Base-by-base conservation (phyloP, 2,329 filamentous ascomycete species). In the Trichoderma citrinoviride region DNA sequence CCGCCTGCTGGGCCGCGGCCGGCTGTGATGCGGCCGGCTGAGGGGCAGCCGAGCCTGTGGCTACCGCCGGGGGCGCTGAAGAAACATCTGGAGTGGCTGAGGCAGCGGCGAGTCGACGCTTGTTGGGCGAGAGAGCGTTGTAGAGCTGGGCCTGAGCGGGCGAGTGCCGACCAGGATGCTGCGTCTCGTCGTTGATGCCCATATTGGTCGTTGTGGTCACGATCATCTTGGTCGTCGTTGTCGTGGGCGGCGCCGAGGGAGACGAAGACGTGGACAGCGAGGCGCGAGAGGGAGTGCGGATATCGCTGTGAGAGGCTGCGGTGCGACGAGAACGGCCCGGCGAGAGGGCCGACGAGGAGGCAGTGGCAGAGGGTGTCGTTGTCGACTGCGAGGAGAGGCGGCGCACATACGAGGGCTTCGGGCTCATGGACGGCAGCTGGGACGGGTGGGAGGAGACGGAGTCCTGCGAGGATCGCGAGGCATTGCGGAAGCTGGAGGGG, bases 401-500 rank as follows among this genome's bases (percentile, higher is more conserved):
- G 5, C 63, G 63, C 66, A 50, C 68, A 58, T 46, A 67, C 66
- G 58, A 65, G 60, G 61, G 65, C 57, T 56, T 56, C 21, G 57
- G 61, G 53, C 60, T 66, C 46, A 63, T n/a, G 41, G 47, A 21
- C 37, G 60, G 57, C 40, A 64, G 57, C 44, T 55, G 64, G 23
- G 52, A 54, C 25, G 43, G 56, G 7, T 41, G 58, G 41, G 64
- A 54, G n/a, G 53, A 56, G n/a, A 49, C 50, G 27, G 52, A 63
- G 10, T 64, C 66, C 44, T 55, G 61, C n/a, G 61, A 66, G 23
- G 61, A 60, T 70, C 58, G 67, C 66, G 62, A 50, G 41, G 73
- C 71, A 72, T 75, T 73, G 70, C 70, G 77, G 74, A 76, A 82
- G 76, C 71, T 79, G 71, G 77, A 76, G 67, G 83, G 82, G 57